These are phyloP conservation scores for Lepiota venenata DNA, from an alignment of 768 basidiomycete genomes.

Conservation along the genomic window DNA sequence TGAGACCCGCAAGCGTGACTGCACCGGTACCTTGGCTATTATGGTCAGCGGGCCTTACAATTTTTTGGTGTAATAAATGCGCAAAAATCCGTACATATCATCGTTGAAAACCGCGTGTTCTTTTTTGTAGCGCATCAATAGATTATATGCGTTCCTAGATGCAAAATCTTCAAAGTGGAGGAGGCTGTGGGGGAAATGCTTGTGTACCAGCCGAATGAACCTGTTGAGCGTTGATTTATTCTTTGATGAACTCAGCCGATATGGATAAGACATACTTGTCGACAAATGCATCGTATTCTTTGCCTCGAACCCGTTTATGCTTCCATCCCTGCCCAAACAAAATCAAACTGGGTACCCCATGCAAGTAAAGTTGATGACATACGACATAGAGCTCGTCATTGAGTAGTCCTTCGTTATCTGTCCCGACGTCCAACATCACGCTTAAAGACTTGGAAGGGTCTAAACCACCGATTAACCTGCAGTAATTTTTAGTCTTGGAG, in stretches of 20 bases:
- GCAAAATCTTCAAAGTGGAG: slow-evolving; percentile 89
- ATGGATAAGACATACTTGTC: slow-evolving; percentile 48
- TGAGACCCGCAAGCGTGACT: slow-evolving; percentile 14
- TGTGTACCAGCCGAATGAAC: slow-evolving; percentile 75
- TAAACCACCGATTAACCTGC: slow-evolving; percentile 61
- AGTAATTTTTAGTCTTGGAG: background rate
- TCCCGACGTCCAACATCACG: slow-evolving; percentile 75
- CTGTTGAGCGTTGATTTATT: slow-evolving; percentile 26
- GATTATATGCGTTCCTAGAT: slow-evolving; percentile 66
- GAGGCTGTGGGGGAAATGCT: slow-evolving; percentile 61
- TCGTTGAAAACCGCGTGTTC: slow-evolving; percentile 81
- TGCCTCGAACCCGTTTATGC: slow-evolving; percentile 64
- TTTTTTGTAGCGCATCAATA: slow-evolving; percentile 60
- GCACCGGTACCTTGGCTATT: slow-evolving; percentile 48
- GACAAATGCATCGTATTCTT: slow-evolving; percentile 73
- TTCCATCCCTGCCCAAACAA: slow-evolving; percentile 60
- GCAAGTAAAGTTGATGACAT: slow-evolving; percentile 20
- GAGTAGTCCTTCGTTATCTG: slow-evolving; percentile 62
- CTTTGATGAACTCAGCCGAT: background rate
- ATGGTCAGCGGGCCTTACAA: background rate
- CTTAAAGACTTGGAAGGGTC: slow-evolving; percentile 56
- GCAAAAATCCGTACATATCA: slow-evolving; percentile 64
- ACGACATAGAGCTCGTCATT: slow-evolving; percentile 67
- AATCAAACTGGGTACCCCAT: background rate
- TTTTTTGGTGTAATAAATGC: background rate